Percentiles rank a stretch among this genome's conserved stretches.
Conservation (phyloP, 495 filamentous ascomycete species). For the Thermochaetoides thermophila region DNA sequence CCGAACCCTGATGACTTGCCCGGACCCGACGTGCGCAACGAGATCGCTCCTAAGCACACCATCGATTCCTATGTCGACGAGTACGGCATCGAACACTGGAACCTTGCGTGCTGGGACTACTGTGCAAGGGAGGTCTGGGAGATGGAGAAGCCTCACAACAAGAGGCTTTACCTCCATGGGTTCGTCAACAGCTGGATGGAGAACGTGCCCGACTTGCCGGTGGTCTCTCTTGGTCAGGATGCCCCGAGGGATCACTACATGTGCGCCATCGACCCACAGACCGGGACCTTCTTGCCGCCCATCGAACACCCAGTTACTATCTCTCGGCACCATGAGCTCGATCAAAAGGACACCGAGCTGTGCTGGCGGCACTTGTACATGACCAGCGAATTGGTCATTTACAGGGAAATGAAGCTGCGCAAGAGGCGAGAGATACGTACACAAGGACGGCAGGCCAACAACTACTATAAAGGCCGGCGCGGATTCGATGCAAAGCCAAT, state of each 20-base stretch:
- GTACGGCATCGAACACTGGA: conserved; percentile 5
- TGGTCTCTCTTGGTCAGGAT: conserved; percentile 5
- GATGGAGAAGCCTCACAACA: too few species aligned
- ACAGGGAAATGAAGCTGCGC: too few species aligned
- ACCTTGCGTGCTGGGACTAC: too few species aligned
- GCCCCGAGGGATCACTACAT: conserved; percentile 8
- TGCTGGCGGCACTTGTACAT: conserved; percentile 11
- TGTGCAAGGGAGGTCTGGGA: too few species aligned
- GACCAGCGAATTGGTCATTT: too few species aligned
- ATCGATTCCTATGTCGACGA: not conserved
- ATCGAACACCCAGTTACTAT: conserved; percentile 12
- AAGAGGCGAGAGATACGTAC: too few species aligned
- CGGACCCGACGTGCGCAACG: conserved; percentile 7
- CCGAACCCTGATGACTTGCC: not conserved
- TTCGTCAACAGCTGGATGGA: conserved; percentile 8
- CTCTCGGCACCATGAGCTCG: not conserved
- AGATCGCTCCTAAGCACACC: conserved; percentile 6
- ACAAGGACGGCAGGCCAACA: too few species aligned
- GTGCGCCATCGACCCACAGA: conserved; percentile 20
- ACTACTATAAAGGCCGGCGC: too few species aligned
- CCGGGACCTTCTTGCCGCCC: conserved; percentile 16
- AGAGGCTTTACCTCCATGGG: not conserved
- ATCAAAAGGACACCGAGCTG: conserved; percentile 1
- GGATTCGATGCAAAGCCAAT: too few species aligned
- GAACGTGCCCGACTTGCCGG: conserved; percentile 1